phyloP scores from a whole-genome alignment of 495 filamentous ascomycete genomes.

The Lasiosphaeria miniovina region DNA sequence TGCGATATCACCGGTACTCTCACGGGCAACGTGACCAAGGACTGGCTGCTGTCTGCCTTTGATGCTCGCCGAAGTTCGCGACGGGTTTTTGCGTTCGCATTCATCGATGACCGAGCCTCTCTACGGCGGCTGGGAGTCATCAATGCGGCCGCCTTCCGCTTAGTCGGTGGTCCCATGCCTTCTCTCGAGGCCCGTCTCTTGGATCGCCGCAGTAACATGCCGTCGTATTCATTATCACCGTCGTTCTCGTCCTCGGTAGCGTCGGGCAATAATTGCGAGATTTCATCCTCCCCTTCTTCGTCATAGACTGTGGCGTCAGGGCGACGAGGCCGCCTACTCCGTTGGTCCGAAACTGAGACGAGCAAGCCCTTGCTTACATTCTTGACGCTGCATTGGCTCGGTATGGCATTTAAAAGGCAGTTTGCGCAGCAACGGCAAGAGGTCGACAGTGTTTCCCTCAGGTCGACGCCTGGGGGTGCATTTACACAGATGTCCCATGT shows the following conservation, averaged over 20 bases:
- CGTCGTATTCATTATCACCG: not conserved
- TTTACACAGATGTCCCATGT: slow-evolving; percentile 13
- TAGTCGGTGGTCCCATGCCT: not conserved
- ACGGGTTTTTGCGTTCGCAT: not conserved
- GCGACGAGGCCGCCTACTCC: not conserved
- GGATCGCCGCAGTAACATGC: not conserved
- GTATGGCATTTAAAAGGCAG: not conserved
- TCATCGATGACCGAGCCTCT: not conserved
- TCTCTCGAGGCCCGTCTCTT: not conserved
- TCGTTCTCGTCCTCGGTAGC: not conserved
- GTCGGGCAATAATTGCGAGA: not conserved
- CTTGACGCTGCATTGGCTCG: not conserved
- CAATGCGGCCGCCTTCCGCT: not conserved
- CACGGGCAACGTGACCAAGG: not conserved
- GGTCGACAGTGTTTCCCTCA: not conserved
- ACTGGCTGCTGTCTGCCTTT: not conserved
- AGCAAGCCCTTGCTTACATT: not conserved
- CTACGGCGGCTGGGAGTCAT: not conserved
- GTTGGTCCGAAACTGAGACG: not conserved
- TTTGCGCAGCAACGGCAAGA: not conserved
- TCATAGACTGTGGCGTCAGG: not conserved
- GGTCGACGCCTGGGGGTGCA: not conserved
- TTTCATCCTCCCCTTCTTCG: not conserved
- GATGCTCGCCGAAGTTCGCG: too few species aligned
- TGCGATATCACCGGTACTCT: not conserved